Conservation (phyloP, 2,329 filamentous ascomycete genomes). For the Mycosphaerella arachidis region DNA sequence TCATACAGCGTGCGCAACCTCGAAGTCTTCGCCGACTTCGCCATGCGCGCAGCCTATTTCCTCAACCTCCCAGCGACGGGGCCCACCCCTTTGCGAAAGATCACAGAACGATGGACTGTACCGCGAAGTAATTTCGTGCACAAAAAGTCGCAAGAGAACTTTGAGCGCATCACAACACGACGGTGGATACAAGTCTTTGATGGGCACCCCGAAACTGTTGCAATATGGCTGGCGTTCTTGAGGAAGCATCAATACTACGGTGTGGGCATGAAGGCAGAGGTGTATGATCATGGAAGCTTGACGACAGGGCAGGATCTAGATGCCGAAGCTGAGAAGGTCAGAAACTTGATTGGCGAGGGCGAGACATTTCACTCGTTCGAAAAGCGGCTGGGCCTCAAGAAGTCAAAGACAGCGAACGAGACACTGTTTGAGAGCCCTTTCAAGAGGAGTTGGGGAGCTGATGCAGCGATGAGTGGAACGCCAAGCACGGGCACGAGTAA, state of each 20-base stretch:
- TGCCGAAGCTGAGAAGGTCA: slow-evolving; percentile 29
- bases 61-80: slow-evolving; percentile 80
- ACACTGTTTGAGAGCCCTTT: slow-evolving; percentile 17
- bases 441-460: slow-evolving; percentile 20
- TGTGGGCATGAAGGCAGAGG: slow-evolving; percentile 98
- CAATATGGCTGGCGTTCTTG: slow-evolving; percentile 87
- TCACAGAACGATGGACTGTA: slow-evolving; percentile 91
- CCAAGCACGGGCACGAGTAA: not conserved
- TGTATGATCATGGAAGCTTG: slow-evolving; percentile 75
- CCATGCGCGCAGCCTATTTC: slow-evolving; percentile 90
- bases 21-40: slow-evolving; percentile 92
- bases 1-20: slow-evolving; percentile 87
- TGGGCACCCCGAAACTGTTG: slow-evolving; percentile 80
- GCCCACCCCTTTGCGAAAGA: slow-evolving; percentile 78
- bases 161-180: slow-evolving; percentile 82
- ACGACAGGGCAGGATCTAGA: slow-evolving; percentile 34
- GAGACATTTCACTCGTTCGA: not conserved
- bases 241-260: slow-evolving; percentile 90
- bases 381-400: slow-evolving; percentile 14
- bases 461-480: not conserved
- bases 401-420: slow-evolving; percentile 14
- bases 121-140: slow-evolving; percentile 84
- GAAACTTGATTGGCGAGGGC: slow-evolving; percentile 24
- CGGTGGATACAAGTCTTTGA: slow-evolving; percentile 89
- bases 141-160: slow-evolving; percentile 98